Conservation (phyloP, 129 eudicot species). For the Daucus carota region DH1_v3.0 NC_030384.2:31201001-31201500, state of each 20-base stretch:
- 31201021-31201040: background rate
- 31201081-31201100: constrained; percentile 53
- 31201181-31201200: constrained; percentile 69
- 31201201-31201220: background rate
- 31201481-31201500: no score
- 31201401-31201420: background rate
- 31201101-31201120: constrained; percentile 92
- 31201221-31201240: background rate
- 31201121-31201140: constrained; percentile 69
- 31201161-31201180: constrained; percentile 99
- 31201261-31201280: background rate
- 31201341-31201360: background rate
- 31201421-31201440: no score
- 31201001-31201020: constrained; percentile 74
- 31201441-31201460: background rate
- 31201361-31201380: background rate
- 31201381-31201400: background rate
- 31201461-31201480: background rate
- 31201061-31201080: background rate
- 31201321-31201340: background rate
- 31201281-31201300: background rate
- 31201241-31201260: background rate
- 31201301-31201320: background rate
- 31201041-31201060: background rate
- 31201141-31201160: constrained; percentile 97